These are phyloP conservation scores for Serpula lacrymans DNA, from an alignment of 768 basidiomycete genomes.

Conservation along the genomic window DNA sequence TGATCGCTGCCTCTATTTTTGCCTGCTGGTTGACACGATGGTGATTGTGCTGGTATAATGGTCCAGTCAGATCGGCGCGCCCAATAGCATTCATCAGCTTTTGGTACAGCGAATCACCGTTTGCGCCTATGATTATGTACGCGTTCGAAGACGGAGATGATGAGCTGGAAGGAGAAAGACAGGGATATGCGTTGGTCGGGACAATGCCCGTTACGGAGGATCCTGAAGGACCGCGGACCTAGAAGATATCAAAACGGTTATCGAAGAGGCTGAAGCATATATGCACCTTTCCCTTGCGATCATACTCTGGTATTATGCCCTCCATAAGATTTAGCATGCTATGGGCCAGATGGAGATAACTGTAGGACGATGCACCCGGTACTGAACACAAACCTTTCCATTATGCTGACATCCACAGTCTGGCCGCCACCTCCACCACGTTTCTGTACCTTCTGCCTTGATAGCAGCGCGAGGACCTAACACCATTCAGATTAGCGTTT, in stretches of 20 bases:
- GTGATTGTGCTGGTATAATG: constrained; percentile 42
- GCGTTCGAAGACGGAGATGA: constrained; percentile 38
- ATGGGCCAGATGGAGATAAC: not conserved
- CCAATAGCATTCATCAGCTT: constrained; percentile 61
- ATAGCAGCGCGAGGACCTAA: constrained; percentile 60
- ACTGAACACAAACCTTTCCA: constrained; percentile 49
- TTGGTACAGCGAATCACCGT: constrained; percentile 67
- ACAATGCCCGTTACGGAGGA: constrained; percentile 76
- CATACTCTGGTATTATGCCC: constrained; percentile 72
- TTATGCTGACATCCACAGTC: constrained; percentile 73
- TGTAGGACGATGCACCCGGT: not conserved
- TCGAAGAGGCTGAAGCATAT: not conserved
- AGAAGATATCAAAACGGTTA: not conserved
- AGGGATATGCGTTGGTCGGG: constrained; percentile 73
- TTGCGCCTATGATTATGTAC: constrained; percentile 71
- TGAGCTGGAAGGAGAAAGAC: constrained; percentile 45
- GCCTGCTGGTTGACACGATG: constrained; percentile 39
- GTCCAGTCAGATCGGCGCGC: constrained; percentile 57
- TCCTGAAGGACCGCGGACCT: constrained; percentile 71
- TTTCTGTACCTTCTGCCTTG: constrained; percentile 33
- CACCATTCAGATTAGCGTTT: not conserved
- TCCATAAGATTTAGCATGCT: constrained; percentile 80
- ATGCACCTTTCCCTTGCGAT: constrained; percentile 61
- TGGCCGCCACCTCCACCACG: constrained; percentile 36
- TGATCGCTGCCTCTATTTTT: constrained; percentile 61